phyloP scores from a whole-genome alignment of 1,284 basidiomycete species.

The Irpex lacteus region DNA sequence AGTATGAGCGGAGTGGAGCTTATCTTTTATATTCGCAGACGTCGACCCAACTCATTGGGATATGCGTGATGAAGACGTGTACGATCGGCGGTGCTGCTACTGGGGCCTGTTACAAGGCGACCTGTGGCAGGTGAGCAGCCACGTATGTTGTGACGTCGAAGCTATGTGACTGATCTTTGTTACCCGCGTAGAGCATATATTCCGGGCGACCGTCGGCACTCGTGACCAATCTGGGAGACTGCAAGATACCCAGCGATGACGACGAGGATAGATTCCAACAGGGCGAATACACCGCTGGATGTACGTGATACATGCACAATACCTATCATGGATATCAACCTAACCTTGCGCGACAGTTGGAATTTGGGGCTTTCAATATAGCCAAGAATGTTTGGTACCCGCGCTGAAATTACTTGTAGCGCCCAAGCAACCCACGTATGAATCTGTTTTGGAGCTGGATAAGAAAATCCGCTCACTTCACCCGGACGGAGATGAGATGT shows the following conservation, averaged over 20 bases:
- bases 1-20: slow-evolving; percentile 1
- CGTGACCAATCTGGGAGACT: slow-evolving; percentile 38
- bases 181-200: slow-evolving; percentile 39
- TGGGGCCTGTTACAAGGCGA: slow-evolving; percentile 48
- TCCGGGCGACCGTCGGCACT: slow-evolving; percentile 48
- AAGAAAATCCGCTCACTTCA: slow-evolving; percentile 38
- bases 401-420: slow-evolving; percentile 39
- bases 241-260: slow-evolving; percentile 39
- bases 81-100: slow-evolving; percentile 52
- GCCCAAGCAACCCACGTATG: slow-evolving; percentile 42
- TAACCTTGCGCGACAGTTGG: slow-evolving; percentile 33
- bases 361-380: slow-evolving; percentile 43
- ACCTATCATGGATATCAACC: neutral
- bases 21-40: slow-evolving; percentile 31
- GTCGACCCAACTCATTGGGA: slow-evolving; percentile 54
- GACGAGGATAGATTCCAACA: slow-evolving; percentile 42
- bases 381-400: slow-evolving; percentile 40
- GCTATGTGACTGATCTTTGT: slow-evolving; percentile 6
- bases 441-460: slow-evolving; percentile 42
- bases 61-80: slow-evolving; percentile 45
- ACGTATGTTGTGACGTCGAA: neutral
- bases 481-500: slow-evolving; percentile 23
- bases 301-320: slow-evolving; percentile 30
- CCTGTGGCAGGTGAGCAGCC: slow-evolving; percentile 42
- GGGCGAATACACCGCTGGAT: slow-evolving; percentile 41